Conservation (phyloP, 2,329 filamentous ascomycete species). For the Xylariaceae sp. region DNA sequence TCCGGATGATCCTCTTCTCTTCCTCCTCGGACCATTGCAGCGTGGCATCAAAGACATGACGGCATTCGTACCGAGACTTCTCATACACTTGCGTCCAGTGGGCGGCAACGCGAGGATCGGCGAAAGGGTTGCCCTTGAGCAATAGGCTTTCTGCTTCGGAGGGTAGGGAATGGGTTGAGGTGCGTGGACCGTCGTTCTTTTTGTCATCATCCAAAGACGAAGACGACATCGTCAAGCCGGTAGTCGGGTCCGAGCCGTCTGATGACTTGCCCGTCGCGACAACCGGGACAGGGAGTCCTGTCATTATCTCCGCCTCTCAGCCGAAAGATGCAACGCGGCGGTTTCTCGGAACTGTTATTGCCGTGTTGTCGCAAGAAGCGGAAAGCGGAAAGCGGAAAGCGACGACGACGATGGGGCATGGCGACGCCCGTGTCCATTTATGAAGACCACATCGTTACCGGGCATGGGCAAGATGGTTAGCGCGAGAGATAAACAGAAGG, state of each 20-base stretch:
- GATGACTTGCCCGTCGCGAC: background rate
- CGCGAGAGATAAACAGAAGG: slow-evolving; percentile 1
- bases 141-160: slow-evolving; percentile 10
- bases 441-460: background rate
- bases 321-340: background rate
- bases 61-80: slow-evolving; percentile 43
- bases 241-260: background rate
- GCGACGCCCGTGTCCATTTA: slow-evolving; percentile 10
- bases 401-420: background rate
- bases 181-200: background rate
- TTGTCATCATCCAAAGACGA: slow-evolving; percentile 13
- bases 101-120: slow-evolving; percentile 21
- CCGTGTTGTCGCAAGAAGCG: slow-evolving; percentile 2
- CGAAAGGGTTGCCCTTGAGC: slow-evolving; percentile 16
- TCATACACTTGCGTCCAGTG: slow-evolving; percentile 35
- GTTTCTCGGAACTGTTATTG: background rate
- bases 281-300: slow-evolving; percentile 11
- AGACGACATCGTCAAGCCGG: slow-evolving; percentile 2
- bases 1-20: slow-evolving; percentile 48
- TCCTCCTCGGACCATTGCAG: slow-evolving; percentile 49
- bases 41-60: slow-evolving; percentile 49
- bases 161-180: background rate
- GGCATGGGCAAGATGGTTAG: background rate
- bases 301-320: slow-evolving; percentile 13
- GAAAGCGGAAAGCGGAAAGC: background rate